Evolutionary conservation across 1,284 basidiomycete genomes (phyloP), one percentile per base, ranked within the genome.

Genomic region (Austroboletus novae-zelandiae): DNA sequence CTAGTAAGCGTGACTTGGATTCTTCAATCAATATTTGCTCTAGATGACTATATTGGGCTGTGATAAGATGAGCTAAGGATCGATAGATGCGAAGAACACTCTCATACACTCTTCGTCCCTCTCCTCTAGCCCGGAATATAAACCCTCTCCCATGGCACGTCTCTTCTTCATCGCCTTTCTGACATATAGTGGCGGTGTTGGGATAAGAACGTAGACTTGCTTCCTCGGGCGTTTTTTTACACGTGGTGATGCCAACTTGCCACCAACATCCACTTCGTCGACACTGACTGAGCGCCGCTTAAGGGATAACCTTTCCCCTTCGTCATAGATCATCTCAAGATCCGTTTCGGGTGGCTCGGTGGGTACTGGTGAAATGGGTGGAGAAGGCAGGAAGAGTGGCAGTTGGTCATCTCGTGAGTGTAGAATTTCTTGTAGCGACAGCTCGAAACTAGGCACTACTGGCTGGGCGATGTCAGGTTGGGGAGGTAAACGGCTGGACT

Each of bases 1-100:
- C 71, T 50, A 70, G 70, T 45, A 86, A 57, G 52, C 80, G 70
- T 11, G 71, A 73, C 53, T 70, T 75, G 50, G 80, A 72, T 49
- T 77, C 61, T 50, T 68, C 60, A 51, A 80, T 65, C 35, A 73
- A 71, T 40, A 71, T 63, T 51, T 61, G 67, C 57, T 77, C 76
- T 57, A 64, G 53, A 50, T 48, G 55, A 66, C 49, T 62, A 56
- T 67, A 67, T 51, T 62, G 67, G 60, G 75, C 77, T 79, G 63
- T 50, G 50, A 59, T 57, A 61, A 46, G 45, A 64, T 66, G 66
- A 70, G 68, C 65, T 65, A 23, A 67, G 40, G 44, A 18, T 56
- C 55, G 51, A 50, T 30, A 39, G 23, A 57, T 34, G 51, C 48
- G 47, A 58, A 48, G 52, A 62, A 62, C 47, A 27, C 55, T 67